These are phyloP conservation scores for Venturia asperata DNA, from an alignment of 2,329 filamentous ascomycete species.

Conservation along the genomic window DNA sequence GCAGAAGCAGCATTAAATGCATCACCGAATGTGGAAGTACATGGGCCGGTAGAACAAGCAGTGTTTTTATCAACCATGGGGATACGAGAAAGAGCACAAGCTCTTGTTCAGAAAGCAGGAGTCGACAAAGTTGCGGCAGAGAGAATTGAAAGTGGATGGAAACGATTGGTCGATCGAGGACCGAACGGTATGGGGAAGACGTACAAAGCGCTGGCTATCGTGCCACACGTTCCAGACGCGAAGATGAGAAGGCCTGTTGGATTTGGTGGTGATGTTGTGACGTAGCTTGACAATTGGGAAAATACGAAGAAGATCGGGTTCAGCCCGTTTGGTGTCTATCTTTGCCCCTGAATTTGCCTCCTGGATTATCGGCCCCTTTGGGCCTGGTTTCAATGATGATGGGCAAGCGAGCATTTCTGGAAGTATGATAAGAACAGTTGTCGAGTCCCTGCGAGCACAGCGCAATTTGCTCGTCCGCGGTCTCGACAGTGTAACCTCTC, in stretches of 20 bases:
- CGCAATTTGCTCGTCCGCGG: neutral
- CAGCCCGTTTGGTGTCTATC: neutral
- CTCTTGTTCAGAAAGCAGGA: constrained; percentile 45
- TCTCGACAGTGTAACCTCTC: neutral
- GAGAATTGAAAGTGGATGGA: constrained; percentile 67
- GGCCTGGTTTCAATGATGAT: neutral
- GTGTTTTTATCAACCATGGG: constrained; percentile 75
- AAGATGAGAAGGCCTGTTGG: constrained; percentile 76
- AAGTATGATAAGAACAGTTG: neutral
- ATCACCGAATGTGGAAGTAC: constrained; percentile 76
- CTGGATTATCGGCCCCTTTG: neutral
- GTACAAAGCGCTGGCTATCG: constrained; percentile 86
- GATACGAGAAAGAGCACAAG: constrained; percentile 67
- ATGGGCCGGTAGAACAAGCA: constrained; percentile 83
- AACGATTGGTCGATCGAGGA: constrained; percentile 73
- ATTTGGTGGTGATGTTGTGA: constrained; percentile 65
- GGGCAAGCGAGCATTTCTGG: neutral
- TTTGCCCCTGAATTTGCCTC: neutral
- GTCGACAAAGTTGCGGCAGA: constrained; percentile 41
- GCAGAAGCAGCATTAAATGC: constrained; percentile 73
- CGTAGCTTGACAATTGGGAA: constrained; percentile 5
- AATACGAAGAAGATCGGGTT: neutral
- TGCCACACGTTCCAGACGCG: constrained; percentile 55
- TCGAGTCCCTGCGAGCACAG: neutral
- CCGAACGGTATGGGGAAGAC: constrained; percentile 86